Percentiles rank a stretch among this genome's conserved stretches.
Evolutionary conservation across 2,329 filamentous ascomycete species (phyloP).

Genomic region (Arthroderma uncinatum): DNA sequence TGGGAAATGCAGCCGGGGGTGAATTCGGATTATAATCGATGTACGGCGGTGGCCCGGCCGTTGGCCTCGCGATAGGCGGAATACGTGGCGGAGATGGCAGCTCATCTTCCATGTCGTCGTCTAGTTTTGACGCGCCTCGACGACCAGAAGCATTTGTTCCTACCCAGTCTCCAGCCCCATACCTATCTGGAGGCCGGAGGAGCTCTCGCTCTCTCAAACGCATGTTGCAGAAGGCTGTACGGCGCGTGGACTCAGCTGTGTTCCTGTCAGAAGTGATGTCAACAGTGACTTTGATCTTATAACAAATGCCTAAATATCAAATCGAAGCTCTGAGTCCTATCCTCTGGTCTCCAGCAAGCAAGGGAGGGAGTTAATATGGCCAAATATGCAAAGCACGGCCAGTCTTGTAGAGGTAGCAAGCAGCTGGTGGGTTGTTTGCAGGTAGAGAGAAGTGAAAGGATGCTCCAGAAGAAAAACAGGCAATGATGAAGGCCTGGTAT

Average conservation of each 20-base stretch:
- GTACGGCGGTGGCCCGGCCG: conserved; percentile 12
- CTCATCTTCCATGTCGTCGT: neutral
- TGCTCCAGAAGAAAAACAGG: neutral
- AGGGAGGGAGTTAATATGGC: neutral
- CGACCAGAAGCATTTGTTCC: neutral
- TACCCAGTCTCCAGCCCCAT: conserved; percentile 7
- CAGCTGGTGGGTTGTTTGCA: neutral
- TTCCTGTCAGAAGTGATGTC: neutral
- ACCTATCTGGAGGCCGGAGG: conserved; percentile 8
- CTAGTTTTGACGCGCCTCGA: neutral
- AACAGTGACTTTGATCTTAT: neutral
- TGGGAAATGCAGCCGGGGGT: conserved; percentile 35
- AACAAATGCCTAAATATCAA: neutral
- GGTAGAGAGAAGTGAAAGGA: neutral
- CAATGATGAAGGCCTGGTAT: neutral
- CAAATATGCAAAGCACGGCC: neutral
- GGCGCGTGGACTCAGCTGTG: neutral
- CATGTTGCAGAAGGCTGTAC: conserved; percentile 1
- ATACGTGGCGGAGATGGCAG: conserved; percentile 9
- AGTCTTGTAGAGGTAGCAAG: neutral
- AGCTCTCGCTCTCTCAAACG: conserved; percentile 6
- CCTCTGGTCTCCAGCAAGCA: neutral
- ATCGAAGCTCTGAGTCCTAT: neutral
- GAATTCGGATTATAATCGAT: conserved; percentile 30
- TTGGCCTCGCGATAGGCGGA: conserved; percentile 13